These are phyloP conservation scores for Colletotrichum plurivorum DNA, from an alignment of 2,329 filamentous ascomycete genomes.

Conservation along the genomic window DNA sequence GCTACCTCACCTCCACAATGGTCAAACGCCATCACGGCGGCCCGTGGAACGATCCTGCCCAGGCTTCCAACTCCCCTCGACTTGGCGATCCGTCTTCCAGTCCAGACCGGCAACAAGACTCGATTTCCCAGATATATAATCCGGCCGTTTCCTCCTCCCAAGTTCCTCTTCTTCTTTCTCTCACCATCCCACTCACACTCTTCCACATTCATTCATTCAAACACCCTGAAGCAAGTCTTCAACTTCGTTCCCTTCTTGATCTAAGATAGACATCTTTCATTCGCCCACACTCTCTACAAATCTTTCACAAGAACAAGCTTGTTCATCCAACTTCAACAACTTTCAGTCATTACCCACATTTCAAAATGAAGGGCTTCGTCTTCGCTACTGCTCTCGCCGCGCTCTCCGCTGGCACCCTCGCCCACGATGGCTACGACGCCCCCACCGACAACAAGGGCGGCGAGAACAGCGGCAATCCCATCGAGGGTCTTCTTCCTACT, in stretches of 20 bases:
- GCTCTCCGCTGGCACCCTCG: conserved; percentile 13
- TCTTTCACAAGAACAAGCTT: neutral
- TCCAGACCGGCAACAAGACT: too few species aligned
- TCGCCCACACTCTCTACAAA: neutral
- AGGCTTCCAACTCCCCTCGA: too few species aligned
- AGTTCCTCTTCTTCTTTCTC: neutral
- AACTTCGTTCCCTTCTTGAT: too few species aligned
- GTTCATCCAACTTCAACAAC: neutral
- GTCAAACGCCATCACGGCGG: too few species aligned
- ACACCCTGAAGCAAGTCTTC: too few species aligned
- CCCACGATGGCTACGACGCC: neutral
- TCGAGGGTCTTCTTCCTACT: neutral
- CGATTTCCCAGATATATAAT: too few species aligned
- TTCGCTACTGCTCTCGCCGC: conserved; percentile 8
- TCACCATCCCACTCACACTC: neutral
- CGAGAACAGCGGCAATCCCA: neutral
- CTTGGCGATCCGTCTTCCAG: too few species aligned
- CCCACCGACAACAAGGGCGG: neutral
- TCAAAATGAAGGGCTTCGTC: conserved; percentile 25
- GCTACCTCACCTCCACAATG: too few species aligned
- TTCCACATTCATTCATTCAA: neutral
- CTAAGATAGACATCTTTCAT: neutral
- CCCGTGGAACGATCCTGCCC: too few species aligned
- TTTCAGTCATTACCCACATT: neutral
- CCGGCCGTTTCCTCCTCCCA: too few species aligned